These are phyloP conservation scores for Andrographis paniculata DNA, from an alignment of 305 asterid species.

Conservation along the genomic window DNA sequence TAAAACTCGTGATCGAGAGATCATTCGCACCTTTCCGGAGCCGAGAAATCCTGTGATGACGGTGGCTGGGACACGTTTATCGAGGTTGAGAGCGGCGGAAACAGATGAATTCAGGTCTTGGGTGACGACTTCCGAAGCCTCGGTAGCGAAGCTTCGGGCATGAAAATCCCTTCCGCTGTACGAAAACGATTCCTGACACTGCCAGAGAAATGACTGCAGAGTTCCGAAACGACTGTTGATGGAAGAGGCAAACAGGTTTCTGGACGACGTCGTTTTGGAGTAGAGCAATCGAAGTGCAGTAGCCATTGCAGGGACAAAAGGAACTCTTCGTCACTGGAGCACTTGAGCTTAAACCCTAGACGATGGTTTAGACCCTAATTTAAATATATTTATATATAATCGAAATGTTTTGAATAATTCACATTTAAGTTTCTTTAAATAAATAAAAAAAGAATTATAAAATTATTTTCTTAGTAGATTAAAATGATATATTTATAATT, in stretches of 20 bases:
- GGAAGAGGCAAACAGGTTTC: constrained; percentile 16
- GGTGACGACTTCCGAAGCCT: constrained; percentile 38
- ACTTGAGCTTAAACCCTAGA: constrained; percentile 44
- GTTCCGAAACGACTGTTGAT: constrained; percentile 18
- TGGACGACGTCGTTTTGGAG: constrained; percentile 31
- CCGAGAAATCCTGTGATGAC: constrained; percentile 90
- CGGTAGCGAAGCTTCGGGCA: constrained; percentile 43
- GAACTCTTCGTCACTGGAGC: too few relatives aligned
- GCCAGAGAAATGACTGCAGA: constrained; percentile 22
- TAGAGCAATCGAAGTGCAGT: constrained; percentile 37
- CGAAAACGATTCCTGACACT: constrained; percentile 16
- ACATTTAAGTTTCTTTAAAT: too few relatives aligned
- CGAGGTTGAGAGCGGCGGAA: constrained; percentile 56
- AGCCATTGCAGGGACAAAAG: constrained; percentile 32
- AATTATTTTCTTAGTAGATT: too few relatives aligned
- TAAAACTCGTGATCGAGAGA: too few relatives aligned
- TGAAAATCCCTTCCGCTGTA: constrained; percentile 8
- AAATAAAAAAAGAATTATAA: too few relatives aligned
- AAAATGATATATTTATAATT: too few relatives aligned
- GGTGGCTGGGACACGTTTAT: constrained; percentile 75
- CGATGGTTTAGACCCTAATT: not conserved
- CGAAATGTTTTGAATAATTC: too few relatives aligned
- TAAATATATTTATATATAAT: too few relatives aligned
- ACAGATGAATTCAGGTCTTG: constrained; percentile 49
- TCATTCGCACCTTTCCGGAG: constrained; percentile 65